Percentiles rank a stretch among this genome's conserved stretches.
Evolutionary conservation across 768 basidiomycete genomes (phyloP).

Genomic region (Sistotremastrum suecicum): DNA sequence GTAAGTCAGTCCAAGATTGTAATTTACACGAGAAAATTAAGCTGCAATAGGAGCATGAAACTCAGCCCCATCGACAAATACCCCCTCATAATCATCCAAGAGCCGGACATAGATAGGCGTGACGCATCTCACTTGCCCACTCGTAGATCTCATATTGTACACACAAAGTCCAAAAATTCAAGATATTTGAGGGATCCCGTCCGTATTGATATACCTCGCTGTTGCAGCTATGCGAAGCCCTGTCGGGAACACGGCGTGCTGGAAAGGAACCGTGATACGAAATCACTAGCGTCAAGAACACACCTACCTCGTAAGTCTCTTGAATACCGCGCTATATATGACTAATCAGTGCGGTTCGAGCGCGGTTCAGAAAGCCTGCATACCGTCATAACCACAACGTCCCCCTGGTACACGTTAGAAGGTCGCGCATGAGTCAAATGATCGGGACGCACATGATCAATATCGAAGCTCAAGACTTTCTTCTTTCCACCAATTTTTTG

Average conservation of each 20-base stretch:
- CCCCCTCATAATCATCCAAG: no score
- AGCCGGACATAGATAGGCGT: no score
- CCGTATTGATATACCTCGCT: constrained; percentile 44
- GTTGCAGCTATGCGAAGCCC: constrained; percentile 74
- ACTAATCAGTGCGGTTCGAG: no score
- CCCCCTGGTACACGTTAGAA: constrained; percentile 35
- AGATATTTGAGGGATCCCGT: constrained; percentile 8
- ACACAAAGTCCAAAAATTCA: no score
- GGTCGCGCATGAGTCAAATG: not conserved
- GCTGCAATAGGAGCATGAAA: no score
- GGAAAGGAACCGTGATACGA: constrained; percentile 6
- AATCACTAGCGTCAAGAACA: not conserved
- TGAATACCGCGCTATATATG: constrained; percentile 49
- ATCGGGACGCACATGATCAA: constrained; percentile 44
- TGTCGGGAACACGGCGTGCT: constrained; percentile 62
- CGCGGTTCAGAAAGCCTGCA: no score
- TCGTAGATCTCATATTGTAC: no score
- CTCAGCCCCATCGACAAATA: no score
- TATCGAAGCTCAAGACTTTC: constrained; percentile 37
- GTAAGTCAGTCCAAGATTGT: not conserved
- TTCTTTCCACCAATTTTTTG: constrained; percentile 14
- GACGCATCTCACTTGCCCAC: no score
- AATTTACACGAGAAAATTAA: no score
- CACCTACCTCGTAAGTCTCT: constrained; percentile 41
- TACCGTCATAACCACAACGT: constrained; percentile 50